Evolutionary conservation across 2,329 filamentous ascomycete genomes (phyloP).

Genomic region (Didymella sp.): DNA sequence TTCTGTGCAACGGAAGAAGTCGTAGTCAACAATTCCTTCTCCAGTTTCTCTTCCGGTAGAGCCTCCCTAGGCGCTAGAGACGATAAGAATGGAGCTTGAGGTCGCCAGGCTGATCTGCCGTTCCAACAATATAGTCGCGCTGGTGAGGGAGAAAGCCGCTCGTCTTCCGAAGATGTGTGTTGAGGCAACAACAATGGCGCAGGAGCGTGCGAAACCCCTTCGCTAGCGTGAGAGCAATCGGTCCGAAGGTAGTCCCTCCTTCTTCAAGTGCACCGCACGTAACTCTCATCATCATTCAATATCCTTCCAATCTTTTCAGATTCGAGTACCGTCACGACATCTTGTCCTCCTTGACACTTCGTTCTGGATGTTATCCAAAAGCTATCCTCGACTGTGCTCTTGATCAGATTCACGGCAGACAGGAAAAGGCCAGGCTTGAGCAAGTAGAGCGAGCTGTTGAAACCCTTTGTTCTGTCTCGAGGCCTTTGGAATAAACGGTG

Average conservation of each 20-base stretch:
- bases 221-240: conserved; percentile 1
- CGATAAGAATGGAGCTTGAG: background rate
- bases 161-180: background rate
- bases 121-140: background rate
- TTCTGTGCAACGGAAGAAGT: background rate
- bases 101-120: background rate
- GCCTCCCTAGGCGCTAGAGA: background rate
- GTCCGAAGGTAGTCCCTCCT: background rate
- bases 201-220: conserved; percentile 7
- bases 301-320: no score
- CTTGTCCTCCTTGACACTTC: no score
- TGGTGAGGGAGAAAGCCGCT: background rate
- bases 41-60: background rate
- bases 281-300: background rate
- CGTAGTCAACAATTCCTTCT: background rate
- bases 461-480: background rate
- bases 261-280: background rate
- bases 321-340: no score
- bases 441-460: background rate
- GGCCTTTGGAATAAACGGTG: background rate
- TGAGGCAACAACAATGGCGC: conserved; percentile 4
- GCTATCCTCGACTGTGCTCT: no score
- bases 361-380: no score
- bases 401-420: background rate
- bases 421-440: background rate